Evolutionary conservation across 306 rosid species (phyloP), one percentile per base, ranked within the genome.

Genomic region (Gillenia trifoliata): DNA sequence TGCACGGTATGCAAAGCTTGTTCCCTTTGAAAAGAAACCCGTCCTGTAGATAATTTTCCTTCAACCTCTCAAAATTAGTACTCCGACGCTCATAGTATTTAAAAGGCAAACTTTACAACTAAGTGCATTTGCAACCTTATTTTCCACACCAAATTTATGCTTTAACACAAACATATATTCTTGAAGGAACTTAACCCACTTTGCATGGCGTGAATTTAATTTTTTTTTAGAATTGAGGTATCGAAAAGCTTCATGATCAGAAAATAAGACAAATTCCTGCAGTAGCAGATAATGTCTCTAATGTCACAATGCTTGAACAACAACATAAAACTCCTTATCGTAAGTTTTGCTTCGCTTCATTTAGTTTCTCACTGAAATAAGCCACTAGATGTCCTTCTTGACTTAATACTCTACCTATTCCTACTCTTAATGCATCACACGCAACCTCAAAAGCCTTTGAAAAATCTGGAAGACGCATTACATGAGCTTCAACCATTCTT

Each of bases 291-390:
- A 73, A 41, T 41, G 45, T 8, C 43, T 2, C 68, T 22, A 60
- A 61, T 61, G 3, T 8, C 29, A 0, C 10, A 73, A 28, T 0
- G 78, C 10, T 33, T 66, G 64, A n/a, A n/a, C n/a, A 19, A 52
- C 15, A 4, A 57, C 66, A 12, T 34, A 36, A 0, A 54, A 19
- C 2, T 75, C 56, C 5, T 64, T 49, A 2, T 75, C 66, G 62
- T 54, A 52, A 0, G 34, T 23, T 75, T 11, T 43, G 22, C 57
- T 64, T 26, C 3, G 71, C 66, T 66, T 54, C 73, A 75, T 66
- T 75, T 15, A 66, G 49, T 19, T 75, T 66, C 8, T 75, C 72
- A 49, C 52, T 74, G 10, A 57, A 72, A 60, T 34, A 72, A 1
- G 66, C 68, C 17, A 47, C 17, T 19, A n/a, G 66, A 10, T 65